phyloP scores from a whole-genome alignment of 2,329 filamentous ascomycete species.

The Juglanconis oblonga region DNA sequence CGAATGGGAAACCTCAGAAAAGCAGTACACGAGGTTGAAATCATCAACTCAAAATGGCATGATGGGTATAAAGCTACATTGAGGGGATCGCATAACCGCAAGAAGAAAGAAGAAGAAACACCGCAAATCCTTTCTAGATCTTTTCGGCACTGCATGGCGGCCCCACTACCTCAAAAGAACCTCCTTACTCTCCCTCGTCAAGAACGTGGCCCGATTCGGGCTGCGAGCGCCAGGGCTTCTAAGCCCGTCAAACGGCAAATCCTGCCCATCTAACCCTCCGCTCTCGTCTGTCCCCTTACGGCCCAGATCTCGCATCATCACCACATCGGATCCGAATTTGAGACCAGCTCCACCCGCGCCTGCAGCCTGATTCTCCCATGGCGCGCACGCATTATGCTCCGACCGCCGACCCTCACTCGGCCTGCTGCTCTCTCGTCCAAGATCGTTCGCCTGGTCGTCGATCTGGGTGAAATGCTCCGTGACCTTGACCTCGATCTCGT shows the following conservation, averaged over 20 bases:
- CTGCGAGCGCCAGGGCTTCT: neutral
- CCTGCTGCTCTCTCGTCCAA: neutral
- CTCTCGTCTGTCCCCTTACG: neutral
- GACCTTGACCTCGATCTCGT: conserved; percentile 24
- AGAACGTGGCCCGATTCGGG: neutral
- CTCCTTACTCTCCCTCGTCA: conserved; percentile 14
- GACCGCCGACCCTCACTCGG: neutral
- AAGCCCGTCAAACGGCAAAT: conserved; percentile 3
- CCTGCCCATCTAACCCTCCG: neutral
- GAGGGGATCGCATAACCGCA: neutral
- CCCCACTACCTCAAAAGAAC: neutral
- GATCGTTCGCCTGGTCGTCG: neutral
- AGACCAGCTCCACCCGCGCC: neutral
- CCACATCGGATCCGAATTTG: neutral
- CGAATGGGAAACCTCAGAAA: no score
- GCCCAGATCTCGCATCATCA: conserved; percentile 11
- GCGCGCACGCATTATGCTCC: neutral
- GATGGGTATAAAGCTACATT: no score
- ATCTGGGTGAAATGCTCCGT: conserved; percentile 13
- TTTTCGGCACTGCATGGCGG: neutral
- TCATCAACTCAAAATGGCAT: no score
- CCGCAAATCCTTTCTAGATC: neutral
- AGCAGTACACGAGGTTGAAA: no score
- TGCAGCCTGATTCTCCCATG: neutral
- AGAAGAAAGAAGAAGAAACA: neutral